phyloP scores from a whole-genome alignment of 148 eudicot species.

The Dianthus caryophyllus region DNA sequence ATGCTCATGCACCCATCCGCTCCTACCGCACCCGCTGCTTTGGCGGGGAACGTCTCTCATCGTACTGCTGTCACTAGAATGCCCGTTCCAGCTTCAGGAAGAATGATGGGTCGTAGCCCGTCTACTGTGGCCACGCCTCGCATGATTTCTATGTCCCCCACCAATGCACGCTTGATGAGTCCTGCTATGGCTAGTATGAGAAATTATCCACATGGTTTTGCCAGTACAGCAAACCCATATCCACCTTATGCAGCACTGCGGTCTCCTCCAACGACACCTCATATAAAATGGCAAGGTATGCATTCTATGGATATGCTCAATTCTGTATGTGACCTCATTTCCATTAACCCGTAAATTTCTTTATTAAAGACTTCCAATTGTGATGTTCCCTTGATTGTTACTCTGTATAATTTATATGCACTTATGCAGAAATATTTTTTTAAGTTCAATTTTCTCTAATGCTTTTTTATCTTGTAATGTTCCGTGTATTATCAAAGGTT shows the following conservation, averaged over 20 bases:
- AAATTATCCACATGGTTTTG: background rate
- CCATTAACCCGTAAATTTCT: no score
- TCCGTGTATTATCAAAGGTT: background rate
- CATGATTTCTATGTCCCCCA: background rate
- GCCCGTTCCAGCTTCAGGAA: background rate
- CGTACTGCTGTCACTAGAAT: constrained; percentile 9
- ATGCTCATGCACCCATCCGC: background rate
- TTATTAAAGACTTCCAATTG: no score
- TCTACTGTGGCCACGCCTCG: constrained; percentile 1
- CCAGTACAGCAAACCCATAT: constrained; percentile 11
- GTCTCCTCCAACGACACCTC: constrained; percentile 8
- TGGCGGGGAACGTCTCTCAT: background rate
- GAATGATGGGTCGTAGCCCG: background rate
- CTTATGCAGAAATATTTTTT: no score
- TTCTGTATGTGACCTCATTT: background rate
- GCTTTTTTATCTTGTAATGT: no score
- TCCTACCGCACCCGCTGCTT: background rate
- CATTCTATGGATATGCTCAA: background rate
- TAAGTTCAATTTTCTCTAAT: no score
- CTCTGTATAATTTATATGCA: no score
- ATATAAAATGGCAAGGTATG: constrained; percentile 25
- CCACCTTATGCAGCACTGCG: constrained; percentile 9
- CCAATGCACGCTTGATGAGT: background rate
- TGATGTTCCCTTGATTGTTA: no score
- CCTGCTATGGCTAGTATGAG: constrained; percentile 5